Evolutionary conservation across 2,329 filamentous ascomycete species (phyloP).

Genomic region (Biscogniauxia marginata): DNA sequence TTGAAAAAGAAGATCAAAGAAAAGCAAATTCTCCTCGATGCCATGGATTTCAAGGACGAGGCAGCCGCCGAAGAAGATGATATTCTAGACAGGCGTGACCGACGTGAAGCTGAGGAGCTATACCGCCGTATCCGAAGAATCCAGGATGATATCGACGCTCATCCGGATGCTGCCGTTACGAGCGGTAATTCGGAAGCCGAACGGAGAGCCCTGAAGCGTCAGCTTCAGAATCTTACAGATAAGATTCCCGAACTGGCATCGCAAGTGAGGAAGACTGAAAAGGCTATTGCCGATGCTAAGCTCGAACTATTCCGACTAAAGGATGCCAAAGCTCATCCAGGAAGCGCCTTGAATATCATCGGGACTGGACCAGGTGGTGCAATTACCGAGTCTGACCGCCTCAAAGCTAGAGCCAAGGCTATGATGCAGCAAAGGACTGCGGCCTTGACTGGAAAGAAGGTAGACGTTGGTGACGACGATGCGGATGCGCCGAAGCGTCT

Average conservation of each 20-base stretch:
- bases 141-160: slow-evolving; percentile 90
- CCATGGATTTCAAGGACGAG: slow-evolving; percentile 95
- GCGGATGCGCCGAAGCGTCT: slow-evolving; percentile 77
- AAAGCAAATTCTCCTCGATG: slow-evolving; percentile 90
- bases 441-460: slow-evolving; percentile 82
- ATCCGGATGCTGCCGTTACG: slow-evolving; percentile 72
- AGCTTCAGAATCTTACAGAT: slow-evolving; percentile 85
- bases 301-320: slow-evolving; percentile 90
- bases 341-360: slow-evolving; percentile 75
- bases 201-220: slow-evolving; percentile 78
- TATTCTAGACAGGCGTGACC: slow-evolving; percentile 82
- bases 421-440: slow-evolving; percentile 99
- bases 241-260: slow-evolving; percentile 90
- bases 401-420: slow-evolving; percentile 92
- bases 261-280: slow-evolving; percentile 85
- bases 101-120: slow-evolving; percentile 88
- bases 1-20: slow-evolving; percentile 89
- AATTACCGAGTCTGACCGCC: slow-evolving; percentile 88
- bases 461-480: slow-evolving; percentile 67
- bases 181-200: slow-evolving; percentile 85
- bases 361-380: slow-evolving; percentile 89
- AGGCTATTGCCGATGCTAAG: slow-evolving; percentile 86
- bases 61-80: slow-evolving; percentile 88
- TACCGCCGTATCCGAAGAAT: slow-evolving; percentile 88
- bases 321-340: slow-evolving; percentile 88